phyloP scores from a whole-genome alignment of 2,329 filamentous ascomycete genomes.

The Tolypocladium sp. region DNA sequence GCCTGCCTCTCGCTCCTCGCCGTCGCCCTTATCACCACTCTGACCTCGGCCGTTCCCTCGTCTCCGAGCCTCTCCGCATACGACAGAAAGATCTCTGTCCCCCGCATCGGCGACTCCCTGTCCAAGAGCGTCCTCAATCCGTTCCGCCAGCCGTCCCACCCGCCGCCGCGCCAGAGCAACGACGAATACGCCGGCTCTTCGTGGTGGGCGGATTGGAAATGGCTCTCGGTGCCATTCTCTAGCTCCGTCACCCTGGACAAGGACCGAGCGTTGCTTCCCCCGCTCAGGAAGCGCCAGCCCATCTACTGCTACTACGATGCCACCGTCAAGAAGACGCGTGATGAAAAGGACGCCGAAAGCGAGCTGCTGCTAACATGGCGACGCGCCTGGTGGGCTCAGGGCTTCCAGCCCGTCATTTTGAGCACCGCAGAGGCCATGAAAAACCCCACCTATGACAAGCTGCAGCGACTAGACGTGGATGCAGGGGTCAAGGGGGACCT shows the following conservation, averaged over 20 bases:
- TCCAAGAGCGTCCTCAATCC: constrained; percentile 50
- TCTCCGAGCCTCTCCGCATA: constrained; percentile 39
- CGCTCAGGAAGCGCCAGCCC: constrained; percentile 56
- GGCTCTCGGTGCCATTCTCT: constrained; percentile 78
- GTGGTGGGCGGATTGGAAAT: constrained; percentile 87
- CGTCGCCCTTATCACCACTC: constrained; percentile 42
- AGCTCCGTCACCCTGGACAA: constrained; percentile 72
- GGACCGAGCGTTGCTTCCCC: constrained; percentile 73
- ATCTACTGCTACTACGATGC: constrained; percentile 91
- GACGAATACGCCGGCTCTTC: constrained; percentile 69
- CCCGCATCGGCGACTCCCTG: constrained; percentile 29
- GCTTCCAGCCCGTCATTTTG: constrained; percentile 78
- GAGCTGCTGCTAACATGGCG: constrained; percentile 79
- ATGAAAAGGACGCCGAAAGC: constrained; percentile 63
- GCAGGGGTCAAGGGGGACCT: constrained; percentile 57
- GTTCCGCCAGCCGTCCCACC: constrained; percentile 61
- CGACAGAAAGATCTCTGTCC: constrained; percentile 40
- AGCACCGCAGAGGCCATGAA: constrained; percentile 71
- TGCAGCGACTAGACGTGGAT: constrained; percentile 57
- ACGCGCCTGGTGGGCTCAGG: constrained; percentile 90
- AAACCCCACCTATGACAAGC: constrained; percentile 66
- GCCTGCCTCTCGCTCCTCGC: constrained; percentile 42
- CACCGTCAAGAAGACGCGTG: constrained; percentile 50
- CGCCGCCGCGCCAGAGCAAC: constrained; percentile 65
- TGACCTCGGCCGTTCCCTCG: constrained; percentile 38